Evolutionary conservation across 106 monocot species (phyloP).

Genomic region (Alisma plantagoaquatica): DNA sequence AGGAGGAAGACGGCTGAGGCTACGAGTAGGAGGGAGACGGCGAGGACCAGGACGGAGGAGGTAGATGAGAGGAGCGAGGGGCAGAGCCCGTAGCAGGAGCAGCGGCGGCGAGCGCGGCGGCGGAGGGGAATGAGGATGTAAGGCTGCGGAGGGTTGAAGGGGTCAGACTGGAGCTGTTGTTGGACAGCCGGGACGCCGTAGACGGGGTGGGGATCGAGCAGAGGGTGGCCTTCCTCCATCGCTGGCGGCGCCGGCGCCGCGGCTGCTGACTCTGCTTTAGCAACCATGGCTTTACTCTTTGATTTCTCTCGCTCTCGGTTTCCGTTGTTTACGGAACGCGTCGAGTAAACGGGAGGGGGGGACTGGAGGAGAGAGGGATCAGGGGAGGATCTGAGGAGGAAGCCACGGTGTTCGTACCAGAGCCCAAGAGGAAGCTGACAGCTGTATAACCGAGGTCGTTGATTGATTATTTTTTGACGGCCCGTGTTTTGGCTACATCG

Average conservation of each 20-base stretch:
- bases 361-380: no score
- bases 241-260: neutral
- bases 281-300: no score
- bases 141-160: neutral
- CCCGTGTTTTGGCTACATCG: no score
- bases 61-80: no score
- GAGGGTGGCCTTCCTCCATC: neutral
- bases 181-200: conserved; percentile 4
- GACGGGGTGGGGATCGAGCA: neutral
- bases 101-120: conserved; percentile 9
- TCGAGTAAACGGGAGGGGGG: no score
- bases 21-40: conserved; percentile 14
- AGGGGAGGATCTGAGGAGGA: no score
- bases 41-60: conserved; percentile 22
- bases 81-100: conserved; percentile 13
- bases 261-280: neutral
- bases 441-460: no score
- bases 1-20: conserved; percentile 34
- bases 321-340: no score
- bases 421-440: no score
- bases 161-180: neutral
- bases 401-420: no score
- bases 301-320: no score
- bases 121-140: conserved; percentile 26
- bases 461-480: no score